Evolutionary conservation across 2,329 filamentous ascomycete genomes (phyloP).

Genomic region (Grosmannia penicillata): DNA sequence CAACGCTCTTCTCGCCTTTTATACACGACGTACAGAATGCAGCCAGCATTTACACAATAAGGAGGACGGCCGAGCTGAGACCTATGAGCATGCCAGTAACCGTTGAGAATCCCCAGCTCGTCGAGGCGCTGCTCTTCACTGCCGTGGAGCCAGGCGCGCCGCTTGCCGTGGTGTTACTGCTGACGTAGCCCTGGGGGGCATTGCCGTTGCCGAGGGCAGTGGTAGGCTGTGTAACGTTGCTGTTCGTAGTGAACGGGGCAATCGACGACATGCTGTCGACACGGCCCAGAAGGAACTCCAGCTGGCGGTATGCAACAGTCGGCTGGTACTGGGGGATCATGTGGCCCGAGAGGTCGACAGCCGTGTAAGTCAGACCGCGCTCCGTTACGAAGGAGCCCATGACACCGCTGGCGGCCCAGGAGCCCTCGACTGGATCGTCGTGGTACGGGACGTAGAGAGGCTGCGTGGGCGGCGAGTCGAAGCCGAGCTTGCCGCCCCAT

Average conservation of each 20-base stretch:
- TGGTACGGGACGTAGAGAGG: constrained; percentile 59
- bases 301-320: constrained; percentile 50
- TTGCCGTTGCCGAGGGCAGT: constrained; percentile 15
- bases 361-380: constrained; percentile 58
- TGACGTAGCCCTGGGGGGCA: constrained; percentile 14
- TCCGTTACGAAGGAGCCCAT: constrained; percentile 58
- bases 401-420: constrained; percentile 35
- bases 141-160: background rate
- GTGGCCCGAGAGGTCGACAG: constrained; percentile 50
- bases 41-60: no score
- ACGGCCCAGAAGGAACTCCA: constrained; percentile 63
- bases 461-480: constrained; percentile 42
- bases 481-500: constrained; percentile 57
- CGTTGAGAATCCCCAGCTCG: no score
- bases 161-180: background rate
- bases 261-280: constrained; percentile 38
- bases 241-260: constrained; percentile 20
- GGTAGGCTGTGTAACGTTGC: constrained; percentile 12
- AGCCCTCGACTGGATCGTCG: constrained; percentile 20
- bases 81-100: no score
- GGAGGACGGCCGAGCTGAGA: no score
- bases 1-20: no score
- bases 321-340: constrained; percentile 56
- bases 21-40: no score
- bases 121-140: background rate